phyloP scores from a whole-genome alignment of 805 yeast species.

The Ogataea paraovalis region DNA sequence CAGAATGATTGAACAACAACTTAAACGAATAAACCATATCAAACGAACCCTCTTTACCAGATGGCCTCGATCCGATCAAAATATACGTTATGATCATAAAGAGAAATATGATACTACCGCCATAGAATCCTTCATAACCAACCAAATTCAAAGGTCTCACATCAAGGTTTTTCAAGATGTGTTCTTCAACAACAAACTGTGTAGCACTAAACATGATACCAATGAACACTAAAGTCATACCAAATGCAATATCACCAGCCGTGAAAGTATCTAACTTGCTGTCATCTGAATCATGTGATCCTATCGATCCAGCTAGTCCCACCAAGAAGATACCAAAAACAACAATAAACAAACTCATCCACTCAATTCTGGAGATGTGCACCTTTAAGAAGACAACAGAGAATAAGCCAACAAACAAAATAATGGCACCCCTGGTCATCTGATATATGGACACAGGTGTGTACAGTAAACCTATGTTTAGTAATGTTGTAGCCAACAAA shows the following conservation, averaged over 20 bases:
- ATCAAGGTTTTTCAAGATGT: slow-evolving; percentile 48
- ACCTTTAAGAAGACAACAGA: slow-evolving; percentile 60
- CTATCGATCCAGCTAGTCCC: slow-evolving; percentile 61
- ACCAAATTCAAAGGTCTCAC: slow-evolving; percentile 63
- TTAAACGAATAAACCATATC: slow-evolving; percentile 49
- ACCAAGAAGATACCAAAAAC: slow-evolving; percentile 67
- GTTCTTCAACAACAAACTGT: slow-evolving; percentile 78
- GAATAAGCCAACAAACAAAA: slow-evolving; percentile 69
- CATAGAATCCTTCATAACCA: slow-evolving; percentile 72
- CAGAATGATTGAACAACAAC: slow-evolving; percentile 41
- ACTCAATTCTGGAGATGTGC: slow-evolving; percentile 55
- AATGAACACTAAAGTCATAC: slow-evolving; percentile 52
- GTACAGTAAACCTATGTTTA: slow-evolving; percentile 70
- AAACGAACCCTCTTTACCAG: slow-evolving; percentile 47
- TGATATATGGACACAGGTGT: slow-evolving; percentile 80
- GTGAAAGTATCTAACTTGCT: slow-evolving; percentile 5
- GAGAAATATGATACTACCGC: slow-evolving; percentile 41
- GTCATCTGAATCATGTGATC: slow-evolving; percentile 11
- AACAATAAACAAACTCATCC: slow-evolving; percentile 64
- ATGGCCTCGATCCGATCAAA: slow-evolving; percentile 35
- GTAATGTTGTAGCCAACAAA: slow-evolving; percentile 65
- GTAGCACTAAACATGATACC: slow-evolving; percentile 70
- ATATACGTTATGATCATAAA: slow-evolving; percentile 43
- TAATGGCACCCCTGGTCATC: slow-evolving; percentile 80
- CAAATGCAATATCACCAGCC: slow-evolving; percentile 39